Base-by-base conservation (phyloP, 108 stramenopile species). In the Nitzschia sp. region DNA sequence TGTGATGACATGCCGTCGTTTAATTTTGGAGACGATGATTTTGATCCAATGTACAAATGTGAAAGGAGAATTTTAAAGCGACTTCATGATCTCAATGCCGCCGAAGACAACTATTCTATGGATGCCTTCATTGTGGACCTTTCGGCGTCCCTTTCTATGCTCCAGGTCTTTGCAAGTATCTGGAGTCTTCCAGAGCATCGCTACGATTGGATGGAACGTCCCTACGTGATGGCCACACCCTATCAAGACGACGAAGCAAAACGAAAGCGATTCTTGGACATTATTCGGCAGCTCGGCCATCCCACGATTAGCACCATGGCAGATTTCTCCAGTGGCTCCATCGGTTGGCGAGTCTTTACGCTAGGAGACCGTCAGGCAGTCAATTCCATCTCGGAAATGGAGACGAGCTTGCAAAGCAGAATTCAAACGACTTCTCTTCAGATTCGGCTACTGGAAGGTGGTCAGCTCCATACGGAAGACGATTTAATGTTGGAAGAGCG, bases 151-250 rank as follows among this genome's bases (percentile, higher is more conserved):
- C 42, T 54, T 19, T 28, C 38, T 19, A 75, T 75, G 74, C 27
- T 59, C 3, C 74, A 68, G 54, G 45, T 75, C 46, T 35, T 75
- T 32, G 13, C 54, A 29, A 68, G 74, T 63, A 62, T 75, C 30
- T 75, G 61, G 65, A 34, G 42, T 3, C 30, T 74, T n/a, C 45
- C 42, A 4, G 21, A 46, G 3, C 36, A 66, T 32, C 55, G 64
- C 11, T 36, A 59, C n/a, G 18, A 25, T 21, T 51, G 57, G 31
- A 33, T 74, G 31, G 9, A 30, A 9, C 38, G 42, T n/a, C 24
- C 3, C 2, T 23, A 59, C 25, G 28, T 65, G 9, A 26, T 49
- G 27, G 55, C 64, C 1, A 28, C 30, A 13, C 47, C 64, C 18
- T 61, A 23, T 13, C 8, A 38, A 24, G 4, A 6, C 15, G 60